Evolutionary conservation across 148 eudicot species (phyloP).

Genomic region (Cornus controversa): DNA sequence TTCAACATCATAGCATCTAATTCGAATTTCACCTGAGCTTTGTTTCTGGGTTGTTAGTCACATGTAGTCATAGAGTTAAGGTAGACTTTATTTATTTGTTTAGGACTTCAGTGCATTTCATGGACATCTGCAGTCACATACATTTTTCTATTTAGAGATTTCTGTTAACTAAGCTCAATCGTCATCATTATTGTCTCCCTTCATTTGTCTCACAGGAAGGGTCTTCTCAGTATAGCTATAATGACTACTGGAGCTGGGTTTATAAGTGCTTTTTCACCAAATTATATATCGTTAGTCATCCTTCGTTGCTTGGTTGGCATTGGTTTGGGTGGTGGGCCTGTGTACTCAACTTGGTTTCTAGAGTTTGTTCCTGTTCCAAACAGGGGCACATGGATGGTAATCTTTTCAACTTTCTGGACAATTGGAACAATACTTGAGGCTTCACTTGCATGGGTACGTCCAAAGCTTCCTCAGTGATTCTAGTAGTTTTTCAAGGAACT

Average conservation of each 20-base stretch:
- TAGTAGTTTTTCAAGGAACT: no score
- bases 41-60: no score
- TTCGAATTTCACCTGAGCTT: no score
- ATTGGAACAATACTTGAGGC: constrained; percentile 32
- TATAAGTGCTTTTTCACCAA: constrained; percentile 33
- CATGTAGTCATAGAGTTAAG: no score
- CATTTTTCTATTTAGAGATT: not conserved
- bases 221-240: constrained; percentile 22
- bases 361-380: constrained; percentile 30
- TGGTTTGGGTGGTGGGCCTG: constrained; percentile 33
- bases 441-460: constrained; percentile 35
- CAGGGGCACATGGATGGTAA: constrained; percentile 29
- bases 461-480: no score
- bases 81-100: not conserved
- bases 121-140: not conserved
- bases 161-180: no score
- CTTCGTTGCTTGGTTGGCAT: constrained; percentile 39
- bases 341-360: constrained; percentile 21
- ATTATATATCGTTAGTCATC: constrained; percentile 21
- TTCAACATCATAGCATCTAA: no score
- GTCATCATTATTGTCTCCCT: not conserved
- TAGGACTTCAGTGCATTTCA: not conserved
- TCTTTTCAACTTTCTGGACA: constrained; percentile 23
- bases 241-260: constrained; percentile 21
- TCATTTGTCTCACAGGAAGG: constrained; percentile 23